These are phyloP conservation scores for Hypoxylon sp. DNA, from an alignment of 2,329 filamentous ascomycete genomes.

Conservation along the genomic window DNA sequence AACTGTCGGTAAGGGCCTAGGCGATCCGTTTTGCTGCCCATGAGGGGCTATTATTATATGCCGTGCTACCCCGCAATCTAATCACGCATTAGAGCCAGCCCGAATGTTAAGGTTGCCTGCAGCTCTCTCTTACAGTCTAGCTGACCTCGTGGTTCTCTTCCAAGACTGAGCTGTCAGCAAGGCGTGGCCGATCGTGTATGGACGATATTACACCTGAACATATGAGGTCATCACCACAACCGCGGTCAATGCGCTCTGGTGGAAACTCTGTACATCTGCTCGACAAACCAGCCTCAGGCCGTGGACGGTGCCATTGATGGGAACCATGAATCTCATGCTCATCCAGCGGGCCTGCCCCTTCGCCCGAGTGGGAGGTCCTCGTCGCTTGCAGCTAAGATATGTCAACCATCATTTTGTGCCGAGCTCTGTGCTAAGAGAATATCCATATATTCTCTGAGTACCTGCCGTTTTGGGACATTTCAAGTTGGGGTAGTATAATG, in stretches of 20 bases:
- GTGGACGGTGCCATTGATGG: slow-evolving; percentile 5
- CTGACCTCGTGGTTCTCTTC: slow-evolving; percentile 41
- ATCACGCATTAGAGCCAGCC: slow-evolving; percentile 30
- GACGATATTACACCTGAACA: slow-evolving; percentile 31
- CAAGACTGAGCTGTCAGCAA: slow-evolving; percentile 42
- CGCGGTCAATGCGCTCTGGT: slow-evolving; percentile 16
- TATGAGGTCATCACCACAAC: slow-evolving; percentile 41
- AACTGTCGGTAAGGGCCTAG: slow-evolving; percentile 43
- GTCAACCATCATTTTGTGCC: slow-evolving; percentile 18
- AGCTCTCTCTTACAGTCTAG: slow-evolving; percentile 35
- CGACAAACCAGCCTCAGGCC: slow-evolving; percentile 26
- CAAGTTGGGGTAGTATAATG: slow-evolving; percentile 22
- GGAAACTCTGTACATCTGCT: slow-evolving; percentile 22
- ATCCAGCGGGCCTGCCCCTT: slow-evolving; percentile 12
- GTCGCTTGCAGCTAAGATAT: slow-evolving; percentile 32
- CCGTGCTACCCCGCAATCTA: slow-evolving; percentile 49
- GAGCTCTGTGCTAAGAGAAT: slow-evolving; percentile 13
- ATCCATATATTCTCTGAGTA: slow-evolving; percentile 28
- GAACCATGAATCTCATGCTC: slow-evolving; percentile 12
- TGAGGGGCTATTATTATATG: slow-evolving; percentile 40
- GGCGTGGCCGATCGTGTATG: slow-evolving; percentile 38
- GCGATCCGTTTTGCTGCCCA: slow-evolving; percentile 22
- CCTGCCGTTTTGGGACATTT: slow-evolving; percentile 39
- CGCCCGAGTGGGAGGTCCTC: slow-evolving; percentile 21
- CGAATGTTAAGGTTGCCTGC: slow-evolving; percentile 35